phyloP scores from a whole-genome alignment of 345 rosid genomes.

The Linum tenue region DNA sequence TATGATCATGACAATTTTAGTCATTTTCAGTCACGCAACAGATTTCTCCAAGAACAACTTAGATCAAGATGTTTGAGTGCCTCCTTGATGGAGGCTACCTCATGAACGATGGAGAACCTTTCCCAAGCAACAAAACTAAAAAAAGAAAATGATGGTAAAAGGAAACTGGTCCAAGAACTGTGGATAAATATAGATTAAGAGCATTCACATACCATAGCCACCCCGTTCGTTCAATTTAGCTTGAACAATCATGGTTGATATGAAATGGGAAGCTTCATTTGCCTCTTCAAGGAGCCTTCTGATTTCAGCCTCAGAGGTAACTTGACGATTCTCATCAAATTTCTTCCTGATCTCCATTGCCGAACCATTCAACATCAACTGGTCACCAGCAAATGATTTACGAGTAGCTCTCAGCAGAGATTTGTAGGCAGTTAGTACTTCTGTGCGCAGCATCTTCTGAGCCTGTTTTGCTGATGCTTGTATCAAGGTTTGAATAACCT shows the following conservation, averaged over 20 bases:
- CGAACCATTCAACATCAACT: slow-evolving; percentile 61
- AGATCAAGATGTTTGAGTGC: too few species aligned
- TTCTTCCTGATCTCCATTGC: slow-evolving; percentile 62
- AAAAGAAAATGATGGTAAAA: background rate
- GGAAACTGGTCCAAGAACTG: too few species aligned
- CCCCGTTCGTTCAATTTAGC: slow-evolving; percentile 86
- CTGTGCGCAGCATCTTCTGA: slow-evolving; percentile 9
- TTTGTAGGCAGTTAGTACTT: slow-evolving; percentile 43
- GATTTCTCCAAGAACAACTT: too few species aligned
- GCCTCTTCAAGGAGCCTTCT: slow-evolving; percentile 72
- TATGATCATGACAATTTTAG: too few species aligned
- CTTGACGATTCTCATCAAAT: slow-evolving; percentile 72
- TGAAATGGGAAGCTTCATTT: slow-evolving; percentile 65
- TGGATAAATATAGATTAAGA: too few species aligned
- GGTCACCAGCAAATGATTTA: slow-evolving; percentile 70
- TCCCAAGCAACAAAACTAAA: background rate
- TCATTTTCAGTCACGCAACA: too few species aligned
- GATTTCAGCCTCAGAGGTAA: slow-evolving; percentile 50
- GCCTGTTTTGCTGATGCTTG: background rate
- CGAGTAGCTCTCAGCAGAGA: slow-evolving; percentile 58
- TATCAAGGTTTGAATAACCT: background rate
- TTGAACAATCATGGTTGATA: slow-evolving; percentile 87
- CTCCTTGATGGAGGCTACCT: background rate
- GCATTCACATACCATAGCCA: slow-evolving; percentile 47
- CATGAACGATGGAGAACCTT: background rate